phyloP scores from a whole-genome alignment of 306 rosid genomes.

The Rubus idaeus region DNA sequence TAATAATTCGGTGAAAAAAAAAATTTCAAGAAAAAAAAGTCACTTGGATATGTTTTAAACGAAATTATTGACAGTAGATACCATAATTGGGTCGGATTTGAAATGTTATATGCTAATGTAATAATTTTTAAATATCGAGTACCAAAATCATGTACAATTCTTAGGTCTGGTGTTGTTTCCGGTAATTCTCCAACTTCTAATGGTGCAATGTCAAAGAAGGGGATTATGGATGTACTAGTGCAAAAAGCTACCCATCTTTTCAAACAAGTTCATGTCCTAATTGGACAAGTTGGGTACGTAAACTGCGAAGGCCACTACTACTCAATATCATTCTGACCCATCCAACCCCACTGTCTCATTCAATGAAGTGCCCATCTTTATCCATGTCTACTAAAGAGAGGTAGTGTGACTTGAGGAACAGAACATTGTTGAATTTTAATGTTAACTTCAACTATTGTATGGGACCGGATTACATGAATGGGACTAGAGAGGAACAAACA shows the following conservation, averaged over 20 bases:
- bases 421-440: not conserved
- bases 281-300: constrained; percentile 9
- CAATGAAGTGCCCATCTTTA: not conserved
- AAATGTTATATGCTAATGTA: too few relatives aligned
- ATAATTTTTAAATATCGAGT: too few relatives aligned
- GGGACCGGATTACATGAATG: not conserved
- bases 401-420: constrained; percentile 3
- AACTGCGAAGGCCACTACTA: not conserved
- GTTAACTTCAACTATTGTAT: not conserved
- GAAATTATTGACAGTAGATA: too few relatives aligned
- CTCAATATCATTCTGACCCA: not conserved
- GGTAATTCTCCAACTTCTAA: too few relatives aligned
- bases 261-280: not conserved
- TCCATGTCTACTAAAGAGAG: constrained; percentile 1
- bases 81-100: too few relatives aligned
- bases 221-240: too few relatives aligned
- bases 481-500: not conserved
- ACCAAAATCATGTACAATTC: too few relatives aligned
- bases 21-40: too few relatives aligned
- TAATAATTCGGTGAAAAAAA: too few relatives aligned
- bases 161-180: too few relatives aligned
- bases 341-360: constrained; percentile 4
- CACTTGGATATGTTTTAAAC: too few relatives aligned
- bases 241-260: constrained; percentile 9
- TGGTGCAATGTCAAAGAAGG: too few relatives aligned